A percentile compares a stretch with the other conserved stretches of the same genome.
These are phyloP conservation scores for Pistacia vera DNA, from an alignment of 345 rosid genomes.

Conservation along the genomic window DNA sequence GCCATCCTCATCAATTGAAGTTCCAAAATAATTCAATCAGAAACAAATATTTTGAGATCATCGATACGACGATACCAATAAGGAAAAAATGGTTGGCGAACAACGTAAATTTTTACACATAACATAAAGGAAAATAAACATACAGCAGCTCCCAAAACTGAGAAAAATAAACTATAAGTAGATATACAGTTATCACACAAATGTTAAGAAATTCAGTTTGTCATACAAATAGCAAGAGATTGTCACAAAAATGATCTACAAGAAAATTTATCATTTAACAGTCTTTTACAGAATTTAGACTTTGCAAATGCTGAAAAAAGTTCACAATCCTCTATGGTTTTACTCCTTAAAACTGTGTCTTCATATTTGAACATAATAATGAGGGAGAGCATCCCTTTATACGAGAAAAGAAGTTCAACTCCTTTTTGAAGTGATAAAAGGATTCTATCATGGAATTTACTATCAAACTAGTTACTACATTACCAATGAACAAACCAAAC, in stretches of 20 bases:
- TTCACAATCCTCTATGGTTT: background rate
- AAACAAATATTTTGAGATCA: background rate
- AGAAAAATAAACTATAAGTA: background rate
- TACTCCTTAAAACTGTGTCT: background rate
- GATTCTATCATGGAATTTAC: background rate
- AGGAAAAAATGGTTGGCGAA: background rate
- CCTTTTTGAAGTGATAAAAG: background rate
- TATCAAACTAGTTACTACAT: background rate
- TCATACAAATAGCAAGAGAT: background rate
- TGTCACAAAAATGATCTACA: background rate
- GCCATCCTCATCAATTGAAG: background rate
- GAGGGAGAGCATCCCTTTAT: background rate
- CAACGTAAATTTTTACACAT: background rate
- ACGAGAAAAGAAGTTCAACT: background rate
- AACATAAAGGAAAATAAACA: too few relatives aligned
- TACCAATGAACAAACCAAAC: constrained; percentile 1
- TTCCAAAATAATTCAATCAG: background rate
- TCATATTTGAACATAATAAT: background rate
- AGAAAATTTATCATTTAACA: background rate
- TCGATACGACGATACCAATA: background rate
- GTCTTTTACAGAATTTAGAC: background rate
- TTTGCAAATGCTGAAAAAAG: background rate
- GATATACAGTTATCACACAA: background rate
- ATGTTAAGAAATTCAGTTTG: background rate
- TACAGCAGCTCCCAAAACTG: background rate